Evolutionary conservation across 805 yeast genomes (phyloP).

Genomic region (Kazachstania bromeliacearum): DNA sequence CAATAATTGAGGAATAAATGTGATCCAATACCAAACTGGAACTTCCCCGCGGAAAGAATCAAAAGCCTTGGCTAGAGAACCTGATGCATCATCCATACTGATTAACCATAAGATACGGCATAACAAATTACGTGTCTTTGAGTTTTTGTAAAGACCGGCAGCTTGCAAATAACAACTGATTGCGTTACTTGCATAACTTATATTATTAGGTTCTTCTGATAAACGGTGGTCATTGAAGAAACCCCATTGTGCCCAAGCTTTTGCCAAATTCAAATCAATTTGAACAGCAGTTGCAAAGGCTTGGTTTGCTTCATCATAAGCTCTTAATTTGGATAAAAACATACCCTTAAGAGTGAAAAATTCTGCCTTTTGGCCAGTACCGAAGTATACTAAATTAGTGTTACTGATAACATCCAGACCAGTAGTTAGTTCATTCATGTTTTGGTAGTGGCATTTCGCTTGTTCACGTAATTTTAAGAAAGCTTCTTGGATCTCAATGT

Average conservation of each 20-base stretch:
- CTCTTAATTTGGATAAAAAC: constrained; percentile 87
- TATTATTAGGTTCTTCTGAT: constrained; percentile 72
- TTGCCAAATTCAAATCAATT: constrained; percentile 84
- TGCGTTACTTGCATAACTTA: constrained; percentile 84
- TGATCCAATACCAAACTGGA: constrained; percentile 99
- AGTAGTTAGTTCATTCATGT: constrained; percentile 80
- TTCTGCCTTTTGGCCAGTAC: constrained; percentile 96
- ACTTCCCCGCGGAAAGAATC: constrained; percentile 90
- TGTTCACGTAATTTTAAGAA: constrained; percentile 92
- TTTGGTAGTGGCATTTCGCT: constrained; percentile 94
- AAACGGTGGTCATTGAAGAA: constrained; percentile 82
- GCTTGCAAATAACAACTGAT: constrained; percentile 95
- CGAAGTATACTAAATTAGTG: constrained; percentile 91
- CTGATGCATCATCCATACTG: constrained; percentile 77
- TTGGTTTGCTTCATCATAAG: constrained; percentile 91
- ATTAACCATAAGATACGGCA: constrained; percentile 91
- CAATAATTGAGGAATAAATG: constrained; percentile 88
- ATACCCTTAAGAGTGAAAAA: constrained; percentile 96
- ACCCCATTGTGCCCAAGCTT: constrained; percentile 99
- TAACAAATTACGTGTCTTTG: constrained; percentile 77
- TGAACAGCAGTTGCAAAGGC: constrained; percentile 98
- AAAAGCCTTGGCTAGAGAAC: constrained; percentile 76
- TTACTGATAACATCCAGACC: constrained; percentile 95
- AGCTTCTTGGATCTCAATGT: constrained; percentile 97
- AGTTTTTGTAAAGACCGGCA: constrained; percentile 89